Conservation (phyloP, 441 rosid species). For the Erodium moschatum region DNA sequence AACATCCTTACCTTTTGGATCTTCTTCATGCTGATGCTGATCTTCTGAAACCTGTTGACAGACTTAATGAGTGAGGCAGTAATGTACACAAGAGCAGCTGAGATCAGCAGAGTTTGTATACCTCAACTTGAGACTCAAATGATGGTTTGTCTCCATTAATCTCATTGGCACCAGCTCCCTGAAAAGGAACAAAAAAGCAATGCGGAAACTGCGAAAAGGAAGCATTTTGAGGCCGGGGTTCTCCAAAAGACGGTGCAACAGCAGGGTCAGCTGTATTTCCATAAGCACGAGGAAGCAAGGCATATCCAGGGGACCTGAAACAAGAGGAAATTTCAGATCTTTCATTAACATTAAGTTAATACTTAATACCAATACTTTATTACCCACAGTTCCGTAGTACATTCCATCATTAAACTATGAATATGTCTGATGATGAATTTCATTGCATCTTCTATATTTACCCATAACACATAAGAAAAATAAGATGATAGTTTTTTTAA, state of each 20-base stretch:
- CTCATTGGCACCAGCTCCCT: slow-evolving; percentile 26
- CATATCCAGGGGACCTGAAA: slow-evolving; percentile 62
- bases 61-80: background rate
- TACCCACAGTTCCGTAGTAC: background rate
- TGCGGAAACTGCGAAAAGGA: slow-evolving; percentile 27
- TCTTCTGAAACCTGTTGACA: background rate
- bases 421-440: background rate
- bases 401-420: background rate
- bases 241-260: slow-evolving; percentile 23
- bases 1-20: slow-evolving; percentile 32
- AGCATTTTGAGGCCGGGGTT: slow-evolving; percentile 26
- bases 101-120: slow-evolving; percentile 18
- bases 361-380: background rate
- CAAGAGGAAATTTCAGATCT: background rate
- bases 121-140: slow-evolving; percentile 65
- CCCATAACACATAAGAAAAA: background rate
- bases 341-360: background rate
- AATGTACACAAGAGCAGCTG: background rate
- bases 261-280: slow-evolving; percentile 21
- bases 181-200: slow-evolving; percentile 37
- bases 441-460: background rate
- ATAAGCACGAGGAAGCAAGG: slow-evolving; percentile 34
- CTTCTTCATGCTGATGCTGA: background rate
- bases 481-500: too few species aligned
- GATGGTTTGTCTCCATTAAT: slow-evolving; percentile 28